Evolutionary conservation across 23 red algal genomes (phyloP), one percentile per base, ranked within the genome.

Genomic region (Gracilaria caudata): DNA sequence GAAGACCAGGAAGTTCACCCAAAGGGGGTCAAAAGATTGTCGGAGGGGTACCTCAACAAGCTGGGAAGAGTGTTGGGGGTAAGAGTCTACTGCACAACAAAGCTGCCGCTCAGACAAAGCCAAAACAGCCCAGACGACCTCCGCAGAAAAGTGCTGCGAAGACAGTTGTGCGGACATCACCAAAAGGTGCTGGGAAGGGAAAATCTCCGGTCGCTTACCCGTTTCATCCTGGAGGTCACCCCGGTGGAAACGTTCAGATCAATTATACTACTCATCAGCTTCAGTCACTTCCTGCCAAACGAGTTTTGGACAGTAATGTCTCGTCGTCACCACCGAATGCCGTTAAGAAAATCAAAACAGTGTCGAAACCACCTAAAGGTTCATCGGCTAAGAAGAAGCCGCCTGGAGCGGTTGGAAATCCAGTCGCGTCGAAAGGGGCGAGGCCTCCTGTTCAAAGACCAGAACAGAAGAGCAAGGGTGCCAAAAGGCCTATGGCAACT

Each of bases 71-170:
- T 47, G 44, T 86, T 49, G 82, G 82, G 12, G 65, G 82, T n/a
- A 86, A 86, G 41, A 86, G 61, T 13, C n/a, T 86, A 20, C 47
- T 72, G 30, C 82, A 38, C n/a, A 89, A 68, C 39, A 89, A 89
- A 30, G 3, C 21, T 61, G 30, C 35, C 33, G 49, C 37, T 19
- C 40, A 51, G 25, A 3, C 72, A 0, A 89, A 89, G 35, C 73
- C 33, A 61, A 89, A 89, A 73, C 54, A 29, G 28, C 61, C 61
- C 39, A 68, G 85, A 36, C 79, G 72, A 39, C 57, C 68, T 37
- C 16, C 85, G 23, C 47, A 36, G 41, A 78, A 89, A 56, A 70
- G 23, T 43, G 41, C 56, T 12, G 45, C 49, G 17, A 89, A 89
- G 45, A 64, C 71, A 2, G 32, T 32, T 49, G 25, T 24, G 5